phyloP scores from a whole-genome alignment of 352 stramenopile genomes.

The Globisporangium carolinianum region DNA sequence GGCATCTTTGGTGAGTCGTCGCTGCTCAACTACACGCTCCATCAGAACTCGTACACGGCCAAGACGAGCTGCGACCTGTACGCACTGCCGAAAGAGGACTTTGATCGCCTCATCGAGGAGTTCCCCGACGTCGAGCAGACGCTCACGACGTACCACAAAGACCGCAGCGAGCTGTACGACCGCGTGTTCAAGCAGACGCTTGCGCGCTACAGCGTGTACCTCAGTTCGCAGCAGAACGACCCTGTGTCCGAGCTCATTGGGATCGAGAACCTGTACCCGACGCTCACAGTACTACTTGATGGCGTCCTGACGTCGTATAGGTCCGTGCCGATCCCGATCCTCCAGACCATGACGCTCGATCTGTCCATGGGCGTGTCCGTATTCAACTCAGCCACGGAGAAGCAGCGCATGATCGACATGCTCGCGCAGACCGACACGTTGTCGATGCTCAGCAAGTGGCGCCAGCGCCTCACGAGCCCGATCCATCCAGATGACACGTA shows the following conservation, averaged over 20 bases:
- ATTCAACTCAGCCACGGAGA: conserved; percentile 67
- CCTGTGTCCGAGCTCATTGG: conserved; percentile 43
- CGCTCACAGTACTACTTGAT: conserved; percentile 56
- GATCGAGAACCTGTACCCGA: conserved; percentile 65
- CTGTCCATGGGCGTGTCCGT: conserved; percentile 72
- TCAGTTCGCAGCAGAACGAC: conserved; percentile 49
- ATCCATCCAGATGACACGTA: conserved; percentile 42
- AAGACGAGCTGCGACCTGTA: conserved; percentile 72
- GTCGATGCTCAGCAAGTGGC: conserved; percentile 19
- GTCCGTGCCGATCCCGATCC: conserved; percentile 43
- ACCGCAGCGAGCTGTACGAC: conserved; percentile 55
- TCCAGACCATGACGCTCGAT: conserved; percentile 59
- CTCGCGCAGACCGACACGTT: conserved; percentile 28
- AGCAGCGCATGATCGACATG: conserved; percentile 59
- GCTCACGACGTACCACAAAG: conserved; percentile 49
- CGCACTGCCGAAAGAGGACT: conserved; percentile 74
- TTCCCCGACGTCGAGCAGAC: conserved; percentile 65
- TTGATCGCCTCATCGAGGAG: conserved; percentile 72
- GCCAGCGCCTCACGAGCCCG: conserved; percentile 20
- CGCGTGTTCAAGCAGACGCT: conserved; percentile 65
- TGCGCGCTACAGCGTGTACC: conserved; percentile 53
- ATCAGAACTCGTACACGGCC: conserved; percentile 69
- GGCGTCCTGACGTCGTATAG: conserved; percentile 54
- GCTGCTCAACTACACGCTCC: conserved; percentile 65
- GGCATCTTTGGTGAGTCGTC: conserved; percentile 65